A percentile compares a stretch with the other conserved stretches of the same genome.
Conservation (phyloP, 345 rosid species). For the Heritiera fomes region DNA sequence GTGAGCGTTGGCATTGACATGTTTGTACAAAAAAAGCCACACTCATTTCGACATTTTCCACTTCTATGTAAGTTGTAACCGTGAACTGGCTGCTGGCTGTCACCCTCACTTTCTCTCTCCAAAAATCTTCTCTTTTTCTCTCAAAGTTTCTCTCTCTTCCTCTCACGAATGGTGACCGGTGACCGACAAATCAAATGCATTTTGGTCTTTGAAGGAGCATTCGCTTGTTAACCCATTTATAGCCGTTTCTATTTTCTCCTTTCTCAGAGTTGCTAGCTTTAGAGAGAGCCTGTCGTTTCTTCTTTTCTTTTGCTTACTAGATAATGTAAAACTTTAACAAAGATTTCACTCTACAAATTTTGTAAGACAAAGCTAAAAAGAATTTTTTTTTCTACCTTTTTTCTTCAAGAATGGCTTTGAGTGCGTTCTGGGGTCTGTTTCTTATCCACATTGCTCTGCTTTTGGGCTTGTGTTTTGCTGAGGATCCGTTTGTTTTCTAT, state of each 20-base stretch:
- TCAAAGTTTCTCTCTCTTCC: not conserved
- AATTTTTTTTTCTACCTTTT: not conserved
- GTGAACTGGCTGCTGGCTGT: slow-evolving; percentile 44
- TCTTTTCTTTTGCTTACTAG: slow-evolving; percentile 7
- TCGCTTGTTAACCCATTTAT: not conserved
- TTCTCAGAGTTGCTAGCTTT: slow-evolving; percentile 2
- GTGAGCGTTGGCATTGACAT: too few relatives aligned
- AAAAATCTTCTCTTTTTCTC: not conserved
- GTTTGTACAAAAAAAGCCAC: not conserved
- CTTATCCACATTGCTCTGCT: slow-evolving; percentile 58
- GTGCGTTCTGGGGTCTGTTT: slow-evolving; percentile 44
- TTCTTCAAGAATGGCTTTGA: slow-evolving; percentile 49
- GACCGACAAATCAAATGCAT: slow-evolving; percentile 39
- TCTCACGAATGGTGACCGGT: slow-evolving; percentile 27
- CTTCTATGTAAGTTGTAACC: not conserved
- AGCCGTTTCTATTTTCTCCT: slow-evolving; percentile 31
- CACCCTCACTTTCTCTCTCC: slow-evolving; percentile 21
- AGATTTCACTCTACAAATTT: slow-evolving; percentile 13
- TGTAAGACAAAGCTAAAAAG: slow-evolving; percentile 7
- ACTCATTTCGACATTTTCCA: not conserved
- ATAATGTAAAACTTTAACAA: slow-evolving; percentile 38
- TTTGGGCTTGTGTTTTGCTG: slow-evolving; percentile 53
- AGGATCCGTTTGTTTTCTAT: slow-evolving; percentile 65
- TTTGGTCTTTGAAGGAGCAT: not conserved
- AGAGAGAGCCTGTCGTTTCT: slow-evolving; percentile 21